phyloP scores from a whole-genome alignment of 106 monocot genomes.

The Posidonia australis region DNA sequence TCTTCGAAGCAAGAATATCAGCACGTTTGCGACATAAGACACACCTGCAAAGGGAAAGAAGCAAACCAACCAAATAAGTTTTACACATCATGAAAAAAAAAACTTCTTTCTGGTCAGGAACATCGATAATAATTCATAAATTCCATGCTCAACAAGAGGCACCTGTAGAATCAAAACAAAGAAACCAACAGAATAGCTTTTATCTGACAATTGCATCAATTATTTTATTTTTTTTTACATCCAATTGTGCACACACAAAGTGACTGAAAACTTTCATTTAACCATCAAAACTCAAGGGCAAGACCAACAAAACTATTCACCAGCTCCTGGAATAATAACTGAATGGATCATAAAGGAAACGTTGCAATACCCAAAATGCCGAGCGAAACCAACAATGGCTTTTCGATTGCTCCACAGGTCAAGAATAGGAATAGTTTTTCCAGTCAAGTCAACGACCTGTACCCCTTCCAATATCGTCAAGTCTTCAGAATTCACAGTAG shows the following conservation, averaged over 20 bases:
- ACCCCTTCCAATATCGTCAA: slow-evolving; percentile 36
- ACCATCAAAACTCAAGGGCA: too few relatives aligned
- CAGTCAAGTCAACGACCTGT: slow-evolving; percentile 56
- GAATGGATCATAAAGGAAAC: not conserved
- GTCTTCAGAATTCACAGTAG: not conserved
- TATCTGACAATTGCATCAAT: too few relatives aligned
- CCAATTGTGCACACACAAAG: too few relatives aligned
- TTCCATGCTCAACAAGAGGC: too few relatives aligned
- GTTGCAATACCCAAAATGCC: slow-evolving; percentile 75
- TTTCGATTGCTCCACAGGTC: slow-evolving; percentile 81
- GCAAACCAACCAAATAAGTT: not conserved
- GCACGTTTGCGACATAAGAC: slow-evolving; percentile 82
- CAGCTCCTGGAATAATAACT: not conserved
- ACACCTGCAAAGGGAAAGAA: slow-evolving; percentile 38
- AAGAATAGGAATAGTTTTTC: slow-evolving; percentile 41
- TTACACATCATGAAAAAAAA: not conserved
- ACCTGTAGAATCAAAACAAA: too few relatives aligned
- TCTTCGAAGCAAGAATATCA: slow-evolving; percentile 79
- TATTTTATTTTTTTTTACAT: not conserved
- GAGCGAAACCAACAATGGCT: slow-evolving; percentile 80
- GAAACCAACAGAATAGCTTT: too few relatives aligned
- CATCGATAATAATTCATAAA: too few relatives aligned
- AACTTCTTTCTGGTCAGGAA: too few relatives aligned
- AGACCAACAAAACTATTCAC: too few relatives aligned
- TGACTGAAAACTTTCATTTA: too few relatives aligned